Conservation (phyloP, 495 filamentous ascomycete genomes). For the Talaromyces liani region DNA sequence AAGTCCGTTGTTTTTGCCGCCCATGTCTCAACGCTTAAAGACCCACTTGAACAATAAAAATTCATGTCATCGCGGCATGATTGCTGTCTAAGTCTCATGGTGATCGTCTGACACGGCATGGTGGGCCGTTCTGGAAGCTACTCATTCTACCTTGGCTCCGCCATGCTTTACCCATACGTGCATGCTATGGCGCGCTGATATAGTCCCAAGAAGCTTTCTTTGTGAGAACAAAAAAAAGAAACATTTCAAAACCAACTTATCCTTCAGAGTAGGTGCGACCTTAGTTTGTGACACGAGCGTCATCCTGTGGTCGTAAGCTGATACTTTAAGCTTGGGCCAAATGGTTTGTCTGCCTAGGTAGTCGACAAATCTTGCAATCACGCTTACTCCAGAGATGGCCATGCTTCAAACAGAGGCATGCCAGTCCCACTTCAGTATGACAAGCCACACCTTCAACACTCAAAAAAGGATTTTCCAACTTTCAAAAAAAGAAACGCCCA, state of each 20-base stretch:
- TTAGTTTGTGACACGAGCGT: not conserved
- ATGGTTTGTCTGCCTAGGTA: not conserved
- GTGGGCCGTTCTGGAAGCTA: not conserved
- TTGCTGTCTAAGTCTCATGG: not conserved
- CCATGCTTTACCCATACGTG: not conserved
- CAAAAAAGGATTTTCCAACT: not conserved
- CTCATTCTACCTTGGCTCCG: not conserved
- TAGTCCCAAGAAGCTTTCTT: not conserved
- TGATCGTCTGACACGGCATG: not conserved
- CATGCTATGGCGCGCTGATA: not conserved
- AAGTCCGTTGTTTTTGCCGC: not conserved
- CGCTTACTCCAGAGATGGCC: not conserved
- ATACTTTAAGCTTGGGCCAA: not conserved
- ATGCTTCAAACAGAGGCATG: conserved; percentile 7
- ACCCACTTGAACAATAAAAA: conserved; percentile 3
- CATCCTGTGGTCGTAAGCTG: not conserved
- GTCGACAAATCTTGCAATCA: conserved; percentile 1
- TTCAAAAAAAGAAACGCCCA: not conserved
- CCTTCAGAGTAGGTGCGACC: not conserved
- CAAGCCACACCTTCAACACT: conserved; percentile 5
- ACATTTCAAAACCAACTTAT: not conserved
- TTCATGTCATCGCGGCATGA: not conserved
- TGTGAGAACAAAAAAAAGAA: not conserved
- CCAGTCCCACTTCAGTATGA: conserved; percentile 9
- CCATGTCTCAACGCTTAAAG: not conserved